Base-by-base conservation (phyloP, 352 stramenopile genomes). In the Pelagophyceae sp. region DNA sequence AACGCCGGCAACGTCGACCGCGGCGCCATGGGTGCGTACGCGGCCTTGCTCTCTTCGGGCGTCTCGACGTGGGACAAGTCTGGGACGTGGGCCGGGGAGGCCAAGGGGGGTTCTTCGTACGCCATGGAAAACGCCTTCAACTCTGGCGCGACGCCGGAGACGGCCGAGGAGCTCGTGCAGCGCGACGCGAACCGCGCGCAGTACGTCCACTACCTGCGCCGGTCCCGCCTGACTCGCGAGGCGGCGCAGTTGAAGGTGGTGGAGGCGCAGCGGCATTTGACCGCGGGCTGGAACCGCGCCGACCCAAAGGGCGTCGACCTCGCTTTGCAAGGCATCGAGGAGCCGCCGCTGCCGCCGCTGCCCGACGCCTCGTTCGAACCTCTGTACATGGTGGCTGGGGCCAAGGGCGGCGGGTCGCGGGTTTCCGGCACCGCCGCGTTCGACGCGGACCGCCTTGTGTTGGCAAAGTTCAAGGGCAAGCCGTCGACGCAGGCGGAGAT, bases 401-500 rank as follows among this genome's bases (percentile, higher is more conserved):
- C 23, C 51, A 74, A 54, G 74, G 64, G 67, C 45, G 71, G 50
- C 72, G 35, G 51, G 40, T 3, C 1, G 35, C 69, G 51, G 15
- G 81, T 72, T 27, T 75, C 75, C 37, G 77, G 70, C 20, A 51
- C 72, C 19, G 79, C 79, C 72, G 33, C 63, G 54, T 90, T 93
- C 40, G 89, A 96, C 69, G 90, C 93, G 23, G 90, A 93, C 67
- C 94, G 92, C 77, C 85, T 96, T 35, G 84, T 96, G 38, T 92
- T 92, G 79, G 91, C 91, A 76, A 97, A 97, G 60, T 97, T 94
- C 82, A 96, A 97, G 72, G 11, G 86, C 0, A 63, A 76, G 0
- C 92, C 93, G 5, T 86, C 89, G 15, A 97, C 92, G 0, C 92
- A 95, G 58, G 92, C 91, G 0, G 93, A 98, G 60, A 80, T 95